Percentiles rank a stretch among this genome's conserved stretches.
Conservation (phyloP, 2,329 filamentous ascomycete genomes). For the Cordyceps farinosa region DNA sequence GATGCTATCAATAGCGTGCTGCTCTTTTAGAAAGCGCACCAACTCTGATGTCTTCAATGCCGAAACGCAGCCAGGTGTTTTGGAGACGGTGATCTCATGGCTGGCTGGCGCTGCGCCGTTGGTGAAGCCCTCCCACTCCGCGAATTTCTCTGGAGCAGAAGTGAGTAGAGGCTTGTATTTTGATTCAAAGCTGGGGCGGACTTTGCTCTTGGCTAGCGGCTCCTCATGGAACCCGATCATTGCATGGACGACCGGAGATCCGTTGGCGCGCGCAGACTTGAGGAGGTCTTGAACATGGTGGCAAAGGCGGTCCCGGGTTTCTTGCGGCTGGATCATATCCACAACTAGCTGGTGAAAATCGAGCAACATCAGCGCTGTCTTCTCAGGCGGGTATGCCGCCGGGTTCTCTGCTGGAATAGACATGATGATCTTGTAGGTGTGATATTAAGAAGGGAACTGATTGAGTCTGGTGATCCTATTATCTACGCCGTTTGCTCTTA, state of each 20-base stretch:
- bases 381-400: not conserved
- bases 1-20: not conserved
- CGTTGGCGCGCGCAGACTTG: not conserved
- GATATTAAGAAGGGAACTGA: not conserved
- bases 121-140: not conserved
- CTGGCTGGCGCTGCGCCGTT: not conserved
- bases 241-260: slow-evolving; percentile 1
- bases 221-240: not conserved
- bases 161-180: not conserved
- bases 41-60: slow-evolving; percentile 4
- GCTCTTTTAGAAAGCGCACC: not conserved
- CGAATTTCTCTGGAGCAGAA: not conserved
- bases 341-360: slow-evolving; percentile 5
- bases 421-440: not conserved
- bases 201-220: not conserved
- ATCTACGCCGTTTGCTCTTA: too few species aligned
- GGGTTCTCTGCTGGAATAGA: not conserved
- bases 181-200: not conserved
- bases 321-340: not conserved
- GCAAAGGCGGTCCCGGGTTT: not conserved
- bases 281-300: not conserved
- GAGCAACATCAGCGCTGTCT: slow-evolving; percentile 1
- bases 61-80: slow-evolving; percentile 2
- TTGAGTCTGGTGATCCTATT: not conserved
- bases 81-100: not conserved